Base-by-base conservation (phyloP, 1,284 basidiomycete genomes). In the Bjerkandera adusta region DNA sequence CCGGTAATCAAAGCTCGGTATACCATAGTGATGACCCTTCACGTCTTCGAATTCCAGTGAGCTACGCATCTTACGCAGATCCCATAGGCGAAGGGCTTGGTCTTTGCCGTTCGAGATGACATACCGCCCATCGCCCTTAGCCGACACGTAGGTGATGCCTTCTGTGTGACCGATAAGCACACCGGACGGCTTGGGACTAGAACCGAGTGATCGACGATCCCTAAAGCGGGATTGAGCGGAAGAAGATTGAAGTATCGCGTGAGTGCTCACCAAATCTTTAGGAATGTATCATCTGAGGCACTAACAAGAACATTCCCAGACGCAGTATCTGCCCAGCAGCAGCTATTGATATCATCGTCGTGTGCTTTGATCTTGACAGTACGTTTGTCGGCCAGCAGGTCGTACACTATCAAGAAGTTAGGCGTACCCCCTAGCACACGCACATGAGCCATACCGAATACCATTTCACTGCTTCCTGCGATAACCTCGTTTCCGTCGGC, bases 51-150 rank as follows among this genome's bases (percentile, higher is more conserved):
- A 89, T 26, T 93, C 85, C 8, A 71, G 63, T 56, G 79, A 85
- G 45, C 73, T 81, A 32, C 84, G 77, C 95, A 99, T 97, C 69
- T 87, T 93, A 32, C 96, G 85, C 41, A 99, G 70, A 68, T 99
- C 96, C 90, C 96, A 99, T 24, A 99, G 69, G 21, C 93, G 84
- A 45, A 92, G 72, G 1, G 89, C 83, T 63, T 98, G 96, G 63
- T 99, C 97, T 67, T 99, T 99, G 39, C 93, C 93, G 62, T 99
- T 99, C n/a, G 90, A 95, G 29, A 98, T 85, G 45, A 97, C 75
- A 64, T 99, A 98, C 47, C 96, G 81, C 5, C 95, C 96, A 60
- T 99, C 97, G 10, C 92, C 92, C 62, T 81, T 93, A 1, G 92
- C 84, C 18, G 90, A 86, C 5, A 92, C 89, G 56, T 90, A 89